Percentiles rank a stretch among this genome's conserved stretches.
Evolutionary conservation across 495 filamentous ascomycete species (phyloP).

Genomic region (Aspergillus panamensis): DNA sequence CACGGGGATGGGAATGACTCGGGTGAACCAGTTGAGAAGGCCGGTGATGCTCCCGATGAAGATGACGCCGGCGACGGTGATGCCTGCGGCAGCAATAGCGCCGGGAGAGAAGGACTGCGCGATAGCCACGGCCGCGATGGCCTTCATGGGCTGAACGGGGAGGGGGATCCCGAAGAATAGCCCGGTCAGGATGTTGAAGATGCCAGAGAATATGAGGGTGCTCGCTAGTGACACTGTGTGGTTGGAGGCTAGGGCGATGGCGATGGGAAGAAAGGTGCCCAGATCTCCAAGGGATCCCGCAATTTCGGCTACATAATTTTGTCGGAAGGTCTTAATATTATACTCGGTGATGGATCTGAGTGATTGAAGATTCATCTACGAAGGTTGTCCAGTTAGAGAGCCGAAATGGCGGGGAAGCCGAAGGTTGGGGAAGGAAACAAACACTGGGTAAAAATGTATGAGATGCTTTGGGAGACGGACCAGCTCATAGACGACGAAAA

Average conservation of each 20-base stretch:
- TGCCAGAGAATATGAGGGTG: slow-evolving; percentile 81
- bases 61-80: slow-evolving; percentile 68
- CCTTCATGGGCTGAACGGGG: slow-evolving; percentile 88
- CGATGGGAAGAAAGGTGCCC: slow-evolving; percentile 84
- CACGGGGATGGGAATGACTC: slow-evolving; percentile 75
- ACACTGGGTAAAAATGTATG: not conserved
- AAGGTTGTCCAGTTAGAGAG: too few species aligned
- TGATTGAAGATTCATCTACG: slow-evolving; percentile 29
- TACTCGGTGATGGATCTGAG: slow-evolving; percentile 33
- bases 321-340: slow-evolving; percentile 43
- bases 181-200: slow-evolving; percentile 82
- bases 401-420: too few species aligned
- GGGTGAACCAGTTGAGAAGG: slow-evolving; percentile 62
- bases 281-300: slow-evolving; percentile 88
- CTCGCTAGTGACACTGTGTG: slow-evolving; percentile 73
- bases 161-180: slow-evolving; percentile 78
- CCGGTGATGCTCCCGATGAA: slow-evolving; percentile 74
- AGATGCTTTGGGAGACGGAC: too few species aligned
- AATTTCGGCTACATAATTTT: slow-evolving; percentile 70
- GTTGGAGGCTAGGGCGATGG: slow-evolving; percentile 74
- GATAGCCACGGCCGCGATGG: slow-evolving; percentile 84
- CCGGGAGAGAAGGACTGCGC: slow-evolving; percentile 58
- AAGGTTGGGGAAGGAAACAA: not conserved
- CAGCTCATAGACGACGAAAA: not conserved
- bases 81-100: slow-evolving; percentile 73